These are phyloP conservation scores for Protea cynaroides DNA, from an alignment of 164 flowering plant species.

Conservation along the genomic window DNA sequence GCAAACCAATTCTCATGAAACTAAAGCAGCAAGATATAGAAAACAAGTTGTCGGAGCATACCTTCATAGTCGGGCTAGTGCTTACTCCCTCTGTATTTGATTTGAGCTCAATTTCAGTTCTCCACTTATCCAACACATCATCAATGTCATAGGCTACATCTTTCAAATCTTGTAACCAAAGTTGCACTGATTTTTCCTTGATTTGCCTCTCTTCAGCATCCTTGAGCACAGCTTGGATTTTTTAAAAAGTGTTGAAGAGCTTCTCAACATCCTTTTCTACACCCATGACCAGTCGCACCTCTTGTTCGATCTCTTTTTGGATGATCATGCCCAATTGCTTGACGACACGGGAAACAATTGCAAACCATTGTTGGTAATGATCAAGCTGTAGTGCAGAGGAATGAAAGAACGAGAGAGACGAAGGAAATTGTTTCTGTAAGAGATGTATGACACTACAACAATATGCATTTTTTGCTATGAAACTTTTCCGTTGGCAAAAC, in stretches of 20 bases:
- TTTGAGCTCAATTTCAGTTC: not conserved
- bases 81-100: not conserved
- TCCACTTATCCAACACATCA: not conserved
- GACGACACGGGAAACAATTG: too few relatives aligned
- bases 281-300: not conserved
- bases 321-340: too few relatives aligned
- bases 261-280: not conserved
- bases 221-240: not conserved
- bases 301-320: not conserved
- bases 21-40: not conserved
- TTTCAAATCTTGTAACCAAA: not conserved
- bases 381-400: too few relatives aligned
- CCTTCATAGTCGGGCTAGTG: not conserved
- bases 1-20: not conserved
- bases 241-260: not conserved
- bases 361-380: too few relatives aligned
- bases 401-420: too few relatives aligned
- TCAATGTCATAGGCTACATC: not conserved
- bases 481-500: too few relatives aligned
- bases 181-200: not conserved
- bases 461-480: too few relatives aligned
- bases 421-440: too few relatives aligned
- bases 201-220: slow-evolving; percentile 3
- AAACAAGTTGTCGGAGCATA: not conserved
- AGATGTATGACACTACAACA: too few relatives aligned